phyloP scores from a whole-genome alignment of 129 eudicot species.

The Chrysanthemum lavandulifolium region DNA sequence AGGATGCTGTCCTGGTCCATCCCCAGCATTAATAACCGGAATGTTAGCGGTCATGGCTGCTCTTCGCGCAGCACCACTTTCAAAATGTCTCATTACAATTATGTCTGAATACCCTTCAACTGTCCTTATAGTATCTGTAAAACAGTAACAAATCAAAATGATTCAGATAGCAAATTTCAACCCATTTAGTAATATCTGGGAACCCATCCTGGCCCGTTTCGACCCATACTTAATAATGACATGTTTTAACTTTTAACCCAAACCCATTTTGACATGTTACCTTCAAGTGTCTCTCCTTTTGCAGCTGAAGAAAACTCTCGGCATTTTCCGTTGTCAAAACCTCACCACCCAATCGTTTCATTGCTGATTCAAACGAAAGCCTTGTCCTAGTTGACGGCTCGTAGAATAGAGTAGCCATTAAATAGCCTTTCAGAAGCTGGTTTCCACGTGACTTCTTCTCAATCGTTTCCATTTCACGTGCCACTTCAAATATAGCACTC shows the following conservation, averaged over 20 bases:
- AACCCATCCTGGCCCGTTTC: background rate
- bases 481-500: constrained; percentile 88
- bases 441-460: constrained; percentile 78
- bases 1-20: constrained; percentile 99
- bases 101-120: constrained; percentile 97
- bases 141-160: constrained; percentile 15
- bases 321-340: constrained; percentile 99
- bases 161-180: background rate
- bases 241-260: background rate
- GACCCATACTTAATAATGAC: background rate
- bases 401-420: constrained; percentile 95
- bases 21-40: constrained; percentile 97
- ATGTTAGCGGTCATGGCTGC: constrained; percentile 84
- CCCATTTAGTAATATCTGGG: background rate
- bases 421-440: constrained; percentile 71
- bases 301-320: constrained; percentile 98
- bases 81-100: constrained; percentile 98
- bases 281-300: constrained; percentile 98
- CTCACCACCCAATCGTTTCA: constrained; percentile 96
- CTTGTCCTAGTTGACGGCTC: constrained; percentile 99
- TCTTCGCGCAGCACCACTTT: constrained; percentile 97
- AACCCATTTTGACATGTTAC: constrained; percentile 33
- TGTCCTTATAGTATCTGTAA: constrained; percentile 86
- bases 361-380: constrained; percentile 98
- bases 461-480: constrained; percentile 92